These are phyloP conservation scores for Plasmodium knowlesi DNA, from an alignment of 169 alveolate species.

Conservation along the genomic window DNA sequence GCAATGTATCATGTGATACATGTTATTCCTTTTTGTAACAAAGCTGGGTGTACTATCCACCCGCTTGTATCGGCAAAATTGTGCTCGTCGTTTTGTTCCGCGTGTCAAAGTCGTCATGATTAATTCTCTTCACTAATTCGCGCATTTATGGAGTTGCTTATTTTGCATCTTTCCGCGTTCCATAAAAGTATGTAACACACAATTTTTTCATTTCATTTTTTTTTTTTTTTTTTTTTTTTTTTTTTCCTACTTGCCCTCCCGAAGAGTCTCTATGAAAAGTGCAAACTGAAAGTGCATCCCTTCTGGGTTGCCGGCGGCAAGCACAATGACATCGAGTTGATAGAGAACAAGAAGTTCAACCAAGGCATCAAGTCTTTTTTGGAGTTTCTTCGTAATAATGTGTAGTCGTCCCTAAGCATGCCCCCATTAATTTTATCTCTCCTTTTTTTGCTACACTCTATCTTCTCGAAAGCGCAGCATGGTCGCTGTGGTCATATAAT, in stretches of 20 bases:
- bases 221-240: background rate
- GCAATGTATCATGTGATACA: background rate
- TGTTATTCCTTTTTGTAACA: background rate
- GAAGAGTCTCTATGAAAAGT: constrained; percentile 64
- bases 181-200: background rate
- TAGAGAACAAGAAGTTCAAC: constrained; percentile 60
- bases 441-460: background rate
- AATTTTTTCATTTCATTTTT: background rate
- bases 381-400: constrained; percentile 33
- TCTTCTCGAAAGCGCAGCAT: background rate
- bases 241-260: background rate
- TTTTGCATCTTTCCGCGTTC: background rate
- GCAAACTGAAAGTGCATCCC: constrained; percentile 66
- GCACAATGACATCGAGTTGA: constrained; percentile 64
- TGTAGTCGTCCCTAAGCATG: background rate
- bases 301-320: constrained; percentile 71
- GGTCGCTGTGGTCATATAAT: background rate
- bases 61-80: background rate
- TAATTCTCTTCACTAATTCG: background rate
- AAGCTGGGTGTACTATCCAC: background rate
- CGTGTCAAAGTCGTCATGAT: background rate
- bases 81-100: background rate
- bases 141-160: background rate
- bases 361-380: constrained; percentile 35
- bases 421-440: background rate